A percentile compares a stretch with the other conserved stretches of the same genome.
Evolutionary conservation across 768 basidiomycete genomes (phyloP).

Genomic region (Tricholoma furcatifolium): DNA sequence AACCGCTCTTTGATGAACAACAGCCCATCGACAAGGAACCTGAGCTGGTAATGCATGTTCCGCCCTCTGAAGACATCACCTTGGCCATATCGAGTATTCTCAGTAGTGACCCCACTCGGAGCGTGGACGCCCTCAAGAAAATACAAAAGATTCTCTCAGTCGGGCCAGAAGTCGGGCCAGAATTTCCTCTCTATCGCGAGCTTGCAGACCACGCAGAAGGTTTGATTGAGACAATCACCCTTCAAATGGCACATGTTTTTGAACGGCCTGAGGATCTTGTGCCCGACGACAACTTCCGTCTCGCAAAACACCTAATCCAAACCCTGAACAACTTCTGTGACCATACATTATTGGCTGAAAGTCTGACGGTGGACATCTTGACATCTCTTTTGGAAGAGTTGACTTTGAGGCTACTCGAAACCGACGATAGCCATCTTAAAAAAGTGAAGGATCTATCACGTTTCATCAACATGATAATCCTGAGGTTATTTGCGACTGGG

Average conservation of each 20-base stretch:
- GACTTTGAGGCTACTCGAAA: slow-evolving; percentile 87
- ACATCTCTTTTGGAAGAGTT: slow-evolving; percentile 89
- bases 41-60: slow-evolving; percentile 31
- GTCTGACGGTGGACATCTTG: slow-evolving; percentile 80
- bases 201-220: slow-evolving; percentile 79
- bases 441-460: slow-evolving; percentile 91
- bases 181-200: slow-evolving; percentile 71
- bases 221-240: slow-evolving; percentile 84
- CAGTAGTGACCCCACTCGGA: slow-evolving; percentile 79
- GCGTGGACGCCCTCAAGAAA: slow-evolving; percentile 92
- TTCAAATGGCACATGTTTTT: slow-evolving; percentile 92
- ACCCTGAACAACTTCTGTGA: slow-evolving; percentile 95
- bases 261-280: slow-evolving; percentile 74
- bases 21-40: slow-evolving; percentile 5
- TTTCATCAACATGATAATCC: slow-evolving; percentile 98
- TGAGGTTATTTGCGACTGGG: slow-evolving; percentile 89
- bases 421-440: slow-evolving; percentile 80
- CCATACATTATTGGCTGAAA: slow-evolving; percentile 83
- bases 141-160: slow-evolving; percentile 84
- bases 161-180: slow-evolving; percentile 69
- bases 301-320: slow-evolving; percentile 97
- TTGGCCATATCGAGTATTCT: slow-evolving; percentile 87
- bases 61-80: slow-evolving; percentile 60
- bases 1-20: background rate
- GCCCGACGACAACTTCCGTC: slow-evolving; percentile 79